These are phyloP conservation scores for Tetradesmus lagerheimii DNA, from an alignment of 139 green algal genomes.

Conservation along the genomic window DNA sequence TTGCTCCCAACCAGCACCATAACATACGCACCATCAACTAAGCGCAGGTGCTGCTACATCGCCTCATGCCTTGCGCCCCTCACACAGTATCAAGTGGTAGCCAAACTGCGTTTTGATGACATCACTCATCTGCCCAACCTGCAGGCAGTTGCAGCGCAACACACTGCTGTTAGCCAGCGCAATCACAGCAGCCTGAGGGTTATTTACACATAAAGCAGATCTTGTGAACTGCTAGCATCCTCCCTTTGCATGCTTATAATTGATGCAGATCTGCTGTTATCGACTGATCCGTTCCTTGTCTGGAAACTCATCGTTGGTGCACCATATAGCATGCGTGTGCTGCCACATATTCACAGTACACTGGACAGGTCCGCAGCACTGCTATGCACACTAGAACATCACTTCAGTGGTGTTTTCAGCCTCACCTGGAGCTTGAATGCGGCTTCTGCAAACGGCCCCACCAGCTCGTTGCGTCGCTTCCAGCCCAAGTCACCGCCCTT, in stretches of 20 bases:
- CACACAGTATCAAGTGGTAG: conserved; percentile 68
- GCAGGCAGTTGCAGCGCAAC: background rate
- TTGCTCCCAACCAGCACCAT: no score
- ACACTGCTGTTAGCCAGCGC: background rate
- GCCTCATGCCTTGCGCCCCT: conserved; percentile 54
- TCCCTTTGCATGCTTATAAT: no score
- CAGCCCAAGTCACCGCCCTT: conserved; percentile 67
- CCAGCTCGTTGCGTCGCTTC: conserved; percentile 62
- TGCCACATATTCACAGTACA: no score
- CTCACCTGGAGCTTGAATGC: conserved; percentile 61
- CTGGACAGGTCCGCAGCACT: background rate
- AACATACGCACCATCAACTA: background rate
- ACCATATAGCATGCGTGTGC: no score
- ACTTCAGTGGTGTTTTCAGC: no score
- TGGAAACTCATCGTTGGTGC: no score
- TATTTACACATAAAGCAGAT: background rate
- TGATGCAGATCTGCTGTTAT: no score
- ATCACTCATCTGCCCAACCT: conserved; percentile 63
- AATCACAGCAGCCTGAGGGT: background rate
- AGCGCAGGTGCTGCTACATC: background rate
- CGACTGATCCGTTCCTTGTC: no score
- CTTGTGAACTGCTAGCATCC: background rate
- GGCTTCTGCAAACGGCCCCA: conserved; percentile 64
- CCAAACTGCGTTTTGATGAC: conserved; percentile 66
- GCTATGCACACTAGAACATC: no score